Evolutionary conservation across 2,329 filamentous ascomycete genomes (phyloP).

Genomic region (Diplodia scrobiculata): DNA sequence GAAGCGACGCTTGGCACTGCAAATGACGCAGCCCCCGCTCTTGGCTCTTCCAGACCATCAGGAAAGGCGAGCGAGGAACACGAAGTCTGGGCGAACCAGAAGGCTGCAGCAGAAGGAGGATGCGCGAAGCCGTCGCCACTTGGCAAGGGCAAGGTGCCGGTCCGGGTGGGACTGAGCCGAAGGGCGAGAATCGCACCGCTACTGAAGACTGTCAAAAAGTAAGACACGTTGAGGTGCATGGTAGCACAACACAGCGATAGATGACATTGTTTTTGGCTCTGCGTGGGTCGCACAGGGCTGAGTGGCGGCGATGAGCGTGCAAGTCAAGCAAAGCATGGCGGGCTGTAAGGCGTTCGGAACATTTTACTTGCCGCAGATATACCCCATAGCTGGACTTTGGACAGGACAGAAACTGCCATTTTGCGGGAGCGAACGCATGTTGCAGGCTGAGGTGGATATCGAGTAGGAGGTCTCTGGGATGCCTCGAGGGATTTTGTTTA

Average conservation of each 20-base stretch:
- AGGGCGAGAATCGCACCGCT: slow-evolving; percentile 53
- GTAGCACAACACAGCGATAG: background rate
- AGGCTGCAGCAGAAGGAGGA: slow-evolving; percentile 30
- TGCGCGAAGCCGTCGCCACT: slow-evolving; percentile 34
- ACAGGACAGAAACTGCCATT: background rate
- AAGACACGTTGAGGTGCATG: slow-evolving; percentile 20
- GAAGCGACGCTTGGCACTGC: background rate
- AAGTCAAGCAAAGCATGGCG: background rate
- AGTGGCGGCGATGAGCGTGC: background rate
- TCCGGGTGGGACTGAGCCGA: slow-evolving; percentile 55
- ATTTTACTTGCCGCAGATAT: slow-evolving; percentile 7
- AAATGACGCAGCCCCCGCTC: background rate
- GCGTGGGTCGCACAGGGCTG: slow-evolving; percentile 1
- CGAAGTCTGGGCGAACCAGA: slow-evolving; percentile 2
- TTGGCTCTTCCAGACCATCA: slow-evolving; percentile 7
- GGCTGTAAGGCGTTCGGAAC: slow-evolving; percentile 11
- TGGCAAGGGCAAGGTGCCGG: slow-evolving; percentile 46
- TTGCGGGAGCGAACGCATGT: background rate
- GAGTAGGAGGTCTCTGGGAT: background rate
- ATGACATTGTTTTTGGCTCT: background rate
- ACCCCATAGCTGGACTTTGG: slow-evolving; percentile 5
- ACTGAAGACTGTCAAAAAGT: slow-evolving; percentile 53
- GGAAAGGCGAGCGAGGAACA: slow-evolving; percentile 15
- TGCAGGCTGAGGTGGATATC: background rate
- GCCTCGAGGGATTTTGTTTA: slow-evolving; percentile 4